Evolutionary conservation across 148 eudicot genomes (phyloP), one percentile per base, ranked within the genome.

Genomic region (Hydrangea macrophylla): DNA sequence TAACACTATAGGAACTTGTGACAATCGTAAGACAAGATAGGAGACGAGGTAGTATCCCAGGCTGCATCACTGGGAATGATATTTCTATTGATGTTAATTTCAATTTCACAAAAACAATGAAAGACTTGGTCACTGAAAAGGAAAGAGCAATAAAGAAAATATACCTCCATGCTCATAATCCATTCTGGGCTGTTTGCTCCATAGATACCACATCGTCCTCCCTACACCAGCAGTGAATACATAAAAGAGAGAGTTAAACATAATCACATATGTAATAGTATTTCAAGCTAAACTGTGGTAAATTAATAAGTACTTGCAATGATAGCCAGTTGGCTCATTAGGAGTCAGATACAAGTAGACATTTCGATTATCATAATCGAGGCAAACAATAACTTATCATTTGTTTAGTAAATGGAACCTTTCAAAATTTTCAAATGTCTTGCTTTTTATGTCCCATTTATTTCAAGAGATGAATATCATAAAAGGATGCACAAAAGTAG

Each of bases 101-200:
- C 17, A 48, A 48, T 15, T 5, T 11, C n/a, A 18, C 17, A 5
- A 18, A 48, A 17, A 48, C 17, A n/a, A 6, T 15, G n/a, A 35
- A 48, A 0, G 5, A n/a, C n/a, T n/a, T n/a, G n/a, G n/a, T n/a
- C n/a, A n/a, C 6, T 48, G 53, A 48, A 48, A 32, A 39, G 20
- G 15, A 0, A 13, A 26, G n/a, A 13, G 1, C 32, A 51, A 57
- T 23, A 45, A 54, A 66, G 35, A 27, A 62, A 68, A 30, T 65
- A 30, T 69, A 95, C 99, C 99, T 95, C 89, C 99, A 95, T 95
- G 81, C 99, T 89, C 82, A 95, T 89, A 65, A 95, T 72, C 99
- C 99, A 95, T 72, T 87, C 93, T 42, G 91, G 60, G 35, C 76
- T 78, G 70, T 95, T 95, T 78, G 81, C 86, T 65, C 99, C 99